Conservation (phyloP, 495 filamentous ascomycete species). For the Podospora didyma region DNA sequence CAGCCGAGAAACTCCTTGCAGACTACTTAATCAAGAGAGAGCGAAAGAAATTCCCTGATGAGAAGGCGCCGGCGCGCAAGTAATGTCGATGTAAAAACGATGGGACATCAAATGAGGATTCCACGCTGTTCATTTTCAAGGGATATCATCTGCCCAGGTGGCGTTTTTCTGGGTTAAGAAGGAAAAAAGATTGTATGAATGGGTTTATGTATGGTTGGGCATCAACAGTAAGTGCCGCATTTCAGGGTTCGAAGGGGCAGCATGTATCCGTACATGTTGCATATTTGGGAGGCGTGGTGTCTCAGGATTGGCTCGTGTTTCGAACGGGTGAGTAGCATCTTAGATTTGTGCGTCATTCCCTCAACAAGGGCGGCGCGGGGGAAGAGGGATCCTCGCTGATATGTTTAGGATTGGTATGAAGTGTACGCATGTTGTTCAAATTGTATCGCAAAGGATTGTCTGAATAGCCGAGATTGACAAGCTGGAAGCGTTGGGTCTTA, state of each 20-base stretch:
- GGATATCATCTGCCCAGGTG: too few species aligned
- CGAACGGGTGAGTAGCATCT: not conserved
- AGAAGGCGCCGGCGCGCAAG: not conserved
- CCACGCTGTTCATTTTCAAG: too few species aligned
- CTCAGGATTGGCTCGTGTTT: not conserved
- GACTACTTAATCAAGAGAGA: slow-evolving; percentile 13
- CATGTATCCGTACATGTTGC: not conserved
- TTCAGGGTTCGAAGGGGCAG: not conserved
- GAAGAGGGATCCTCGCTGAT: too few species aligned
- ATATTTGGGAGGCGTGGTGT: not conserved
- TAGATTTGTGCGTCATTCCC: not conserved
- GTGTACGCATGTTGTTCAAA: too few species aligned
- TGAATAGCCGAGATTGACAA: too few species aligned
- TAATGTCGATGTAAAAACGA: not conserved
- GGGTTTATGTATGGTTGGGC: too few species aligned
- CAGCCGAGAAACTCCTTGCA: slow-evolving; percentile 12
- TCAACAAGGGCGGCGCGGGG: not conserved
- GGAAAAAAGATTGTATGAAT: too few species aligned
- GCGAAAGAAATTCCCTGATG: not conserved
- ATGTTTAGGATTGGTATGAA: too few species aligned
- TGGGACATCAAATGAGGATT: too few species aligned
- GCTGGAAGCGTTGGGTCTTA: not conserved
- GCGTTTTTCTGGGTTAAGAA: too few species aligned
- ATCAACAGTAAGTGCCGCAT: not conserved
- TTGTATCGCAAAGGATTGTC: too few species aligned